Conservation (phyloP, 2,329 filamentous ascomycete species). For the Lasiodiplodia theobromae region DNA sequence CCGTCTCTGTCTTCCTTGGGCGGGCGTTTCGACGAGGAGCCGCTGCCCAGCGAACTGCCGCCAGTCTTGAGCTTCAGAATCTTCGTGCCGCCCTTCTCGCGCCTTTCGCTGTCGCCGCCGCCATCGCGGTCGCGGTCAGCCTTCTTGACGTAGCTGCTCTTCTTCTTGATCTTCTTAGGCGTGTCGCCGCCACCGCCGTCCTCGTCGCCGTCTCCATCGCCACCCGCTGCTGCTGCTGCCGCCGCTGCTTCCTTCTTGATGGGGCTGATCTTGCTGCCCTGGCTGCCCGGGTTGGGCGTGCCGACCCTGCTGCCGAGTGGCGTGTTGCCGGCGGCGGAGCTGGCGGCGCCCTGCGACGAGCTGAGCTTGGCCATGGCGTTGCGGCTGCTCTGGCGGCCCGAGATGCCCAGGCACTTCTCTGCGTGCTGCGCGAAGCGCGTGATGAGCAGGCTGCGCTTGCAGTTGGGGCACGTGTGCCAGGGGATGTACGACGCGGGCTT, state of each 20-base stretch:
- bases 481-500: conserved; percentile 56
- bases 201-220: conserved; percentile 37
- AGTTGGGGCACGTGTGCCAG: conserved; percentile 66
- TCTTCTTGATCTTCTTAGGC: conserved; percentile 59
- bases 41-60: background rate
- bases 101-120: conserved; percentile 41
- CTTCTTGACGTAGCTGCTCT: conserved; percentile 51
- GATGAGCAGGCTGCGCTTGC: conserved; percentile 67
- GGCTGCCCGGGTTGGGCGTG: conserved; percentile 47
- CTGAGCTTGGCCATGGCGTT: conserved; percentile 57
- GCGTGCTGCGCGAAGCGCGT: conserved; percentile 67
- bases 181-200: conserved; percentile 51
- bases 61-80: conserved; percentile 28
- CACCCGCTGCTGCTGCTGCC: conserved; percentile 41
- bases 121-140: conserved; percentile 44
- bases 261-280: conserved; percentile 41
- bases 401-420: conserved; percentile 66
- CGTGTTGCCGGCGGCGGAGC: conserved; percentile 51
- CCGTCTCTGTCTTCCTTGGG: conserved; percentile 35
- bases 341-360: conserved; percentile 35
- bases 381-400: conserved; percentile 58
- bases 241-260: conserved; percentile 38
- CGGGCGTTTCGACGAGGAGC: conserved; percentile 20
- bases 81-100: conserved; percentile 42
- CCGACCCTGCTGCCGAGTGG: conserved; percentile 52